Evolutionary conservation across 257 asterid species (phyloP).

Genomic region (Craterostigma plantagineum): DNA sequence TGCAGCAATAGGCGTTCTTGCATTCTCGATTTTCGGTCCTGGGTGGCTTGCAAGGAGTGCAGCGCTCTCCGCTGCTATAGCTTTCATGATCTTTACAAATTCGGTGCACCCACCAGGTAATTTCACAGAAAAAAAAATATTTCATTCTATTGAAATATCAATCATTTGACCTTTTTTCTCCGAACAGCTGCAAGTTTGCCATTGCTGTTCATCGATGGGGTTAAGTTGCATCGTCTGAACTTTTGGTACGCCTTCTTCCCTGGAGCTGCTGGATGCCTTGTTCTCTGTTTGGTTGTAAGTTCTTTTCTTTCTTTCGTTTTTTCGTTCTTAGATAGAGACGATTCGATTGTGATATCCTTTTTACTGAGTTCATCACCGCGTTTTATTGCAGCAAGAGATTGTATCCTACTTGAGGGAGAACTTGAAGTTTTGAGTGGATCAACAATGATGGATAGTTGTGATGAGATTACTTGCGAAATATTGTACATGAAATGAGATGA

Average conservation of each 20-base stretch:
- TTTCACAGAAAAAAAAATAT: neutral
- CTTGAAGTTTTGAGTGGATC: constrained; percentile 35
- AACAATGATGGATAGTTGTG: neutral
- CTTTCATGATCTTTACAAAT: constrained; percentile 66
- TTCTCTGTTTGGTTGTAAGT: constrained; percentile 73
- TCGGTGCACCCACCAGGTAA: constrained; percentile 93
- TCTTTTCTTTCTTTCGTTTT: neutral
- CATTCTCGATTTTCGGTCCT: constrained; percentile 55
- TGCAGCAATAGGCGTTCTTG: constrained; percentile 77
- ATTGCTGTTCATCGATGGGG: constrained; percentile 67
- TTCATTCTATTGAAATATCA: no score
- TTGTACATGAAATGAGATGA: no score
- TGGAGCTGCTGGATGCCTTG: constrained; percentile 72
- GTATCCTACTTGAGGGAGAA: constrained; percentile 70
- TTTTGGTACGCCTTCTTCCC: constrained; percentile 83
- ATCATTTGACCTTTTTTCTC: no score
- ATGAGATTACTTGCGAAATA: no score
- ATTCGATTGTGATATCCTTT: no score
- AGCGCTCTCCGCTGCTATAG: constrained; percentile 73
- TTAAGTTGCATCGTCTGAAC: constrained; percentile 52
- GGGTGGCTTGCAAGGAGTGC: constrained; percentile 82
- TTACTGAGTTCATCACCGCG: no score
- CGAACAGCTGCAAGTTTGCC: constrained; percentile 99
- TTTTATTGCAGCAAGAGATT: constrained; percentile 65
- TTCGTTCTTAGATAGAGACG: no score